Base-by-base conservation (phyloP, 768 basidiomycete genomes). In the Tremella fuciformis region DNA sequence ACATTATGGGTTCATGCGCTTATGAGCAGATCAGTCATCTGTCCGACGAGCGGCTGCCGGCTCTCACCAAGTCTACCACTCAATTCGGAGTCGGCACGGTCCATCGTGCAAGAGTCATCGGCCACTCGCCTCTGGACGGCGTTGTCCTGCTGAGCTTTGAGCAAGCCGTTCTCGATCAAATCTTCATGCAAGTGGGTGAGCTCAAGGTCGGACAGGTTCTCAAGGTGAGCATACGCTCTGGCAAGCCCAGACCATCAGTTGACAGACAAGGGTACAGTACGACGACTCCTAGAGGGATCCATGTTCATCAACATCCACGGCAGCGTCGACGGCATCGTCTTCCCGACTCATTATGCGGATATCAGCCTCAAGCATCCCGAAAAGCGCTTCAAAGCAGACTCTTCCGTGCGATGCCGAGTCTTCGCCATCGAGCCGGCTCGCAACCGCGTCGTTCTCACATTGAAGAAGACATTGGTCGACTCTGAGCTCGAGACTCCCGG, bases 271-370 rank as follows among this genome's bases (percentile, higher is more conserved):
- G 80, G 78, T 6, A 89, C 86, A 0, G 84, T 99, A 62, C 93
- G 90, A 79, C 86, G 83, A 60, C 81, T 99, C 50, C 86, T 86
- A 2, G 86, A 89, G 57, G 82, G 84, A 34, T 87, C 84, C 0
- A 78, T 99, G 38, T 94, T 96, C 70, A 84, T 98, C 41, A 85
- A 88, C 25, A 80, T 98, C 55, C 85, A 87, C 3, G 91, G 89
- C 4, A 89, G 83, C 59, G 85, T 97, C 29, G 91, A 96, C 70
- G 96, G 89, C 25, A 87, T 96, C 24, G 82, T 97, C 19, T 96
- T 90, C 88, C 92, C 93, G 0, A 84, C 85, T 60, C 96, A 98
- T 73, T 96, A 89, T 73, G 91, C 96, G 11, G 96, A 99, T 75
- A 92, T 98, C 69, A 74, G 80, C n/a, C 82, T 98, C 66, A 96